Evolutionary conservation across 1,284 basidiomycete species (phyloP), one percentile per base, ranked within the genome.

Genomic region (Uromyces viciae-fabae): DNA sequence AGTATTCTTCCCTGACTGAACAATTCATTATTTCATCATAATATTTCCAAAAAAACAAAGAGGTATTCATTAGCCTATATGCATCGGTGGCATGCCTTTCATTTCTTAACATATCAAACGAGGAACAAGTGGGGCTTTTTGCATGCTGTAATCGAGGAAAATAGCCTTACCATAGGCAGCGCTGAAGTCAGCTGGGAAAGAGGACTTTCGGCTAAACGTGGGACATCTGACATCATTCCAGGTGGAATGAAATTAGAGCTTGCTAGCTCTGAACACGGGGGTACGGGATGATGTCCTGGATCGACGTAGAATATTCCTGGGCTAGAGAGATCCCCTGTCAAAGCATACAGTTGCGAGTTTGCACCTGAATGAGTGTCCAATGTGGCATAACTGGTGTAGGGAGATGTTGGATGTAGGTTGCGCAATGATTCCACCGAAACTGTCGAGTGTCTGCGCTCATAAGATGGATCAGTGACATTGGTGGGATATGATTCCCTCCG

Each of bases 401-500:
- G 64, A 31, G 76, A 68, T 15, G 3, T 28, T 1, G 60, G 28
- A 28, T 78, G 62, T n/a, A 71, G 31, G 33, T 36, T 78, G 31
- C 76, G 76, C 17, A 68, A 43, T 33, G 76, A 78, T 22, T 38
- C 28, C 2, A 68, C 46, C 0, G 76, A 78, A 31, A 68, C 66
- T 42, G 49, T 58, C 17, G 76, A 78, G 40, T 78, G 28, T 25
- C 76, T 66, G 38, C 76, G 62, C 33, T 71, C 64, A 25, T 66
- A 68, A 56, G 46, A 28, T 36, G 68, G 42, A 69, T 69, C 68
- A 49, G 38, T 31, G 43, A 69, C 42, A 28, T 38, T 31, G 17
- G 68, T 69, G 14, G 68, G 19, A 33, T 69, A 69, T 40, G 76
- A 66, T n/a, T 78, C 76, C 43, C 76, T 64, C 28, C 66, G 76